A percentile compares a stretch with the other conserved stretches of the same genome.
phyloP scores from a whole-genome alignment of 805 yeast species.

The Starmerella sp. region DNA sequence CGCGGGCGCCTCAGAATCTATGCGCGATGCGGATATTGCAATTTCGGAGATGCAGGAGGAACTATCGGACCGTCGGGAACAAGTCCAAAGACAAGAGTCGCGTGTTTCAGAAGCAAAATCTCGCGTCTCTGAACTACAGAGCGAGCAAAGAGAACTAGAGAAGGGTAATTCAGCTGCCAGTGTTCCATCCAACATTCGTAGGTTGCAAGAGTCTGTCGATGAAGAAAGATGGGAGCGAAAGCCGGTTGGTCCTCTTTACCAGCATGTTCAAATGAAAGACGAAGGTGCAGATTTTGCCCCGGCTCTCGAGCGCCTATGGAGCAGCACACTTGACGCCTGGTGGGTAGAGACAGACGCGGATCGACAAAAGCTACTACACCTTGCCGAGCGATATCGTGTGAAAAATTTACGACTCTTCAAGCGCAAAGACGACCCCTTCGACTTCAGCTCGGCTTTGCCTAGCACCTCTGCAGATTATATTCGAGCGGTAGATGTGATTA shows the following conservation, averaged over 20 bases:
- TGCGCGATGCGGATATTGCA: neutral
- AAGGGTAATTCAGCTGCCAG: neutral
- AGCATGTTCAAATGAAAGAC: conserved; percentile 44
- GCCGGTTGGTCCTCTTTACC: conserved; percentile 80
- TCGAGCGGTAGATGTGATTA: conserved; percentile 56
- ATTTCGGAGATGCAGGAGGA: neutral
- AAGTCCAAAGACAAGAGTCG: neutral
- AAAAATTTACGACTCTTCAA: conserved; percentile 36
- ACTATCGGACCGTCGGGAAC: neutral
- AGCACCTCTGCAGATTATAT: conserved; percentile 27
- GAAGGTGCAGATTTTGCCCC: conserved; percentile 39
- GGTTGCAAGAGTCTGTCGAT: neutral
- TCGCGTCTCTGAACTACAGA: neutral
- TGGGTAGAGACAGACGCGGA: conserved; percentile 58
- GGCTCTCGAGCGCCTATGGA: conserved; percentile 47
- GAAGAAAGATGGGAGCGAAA: conserved; percentile 24
- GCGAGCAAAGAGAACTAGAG: neutral
- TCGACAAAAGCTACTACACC: conserved; percentile 28
- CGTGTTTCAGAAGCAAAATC: neutral
- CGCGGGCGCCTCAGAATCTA: neutral
- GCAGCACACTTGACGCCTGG: conserved; percentile 46
- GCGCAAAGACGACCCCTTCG: conserved; percentile 47
- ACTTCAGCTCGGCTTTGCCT: conserved; percentile 40
- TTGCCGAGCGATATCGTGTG: conserved; percentile 22
- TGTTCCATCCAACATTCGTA: neutral